A percentile compares a stretch with the other conserved stretches of the same genome.
phyloP scores from a whole-genome alignment of 805 yeast genomes.

The Schwanniomyces sp. region DNA sequence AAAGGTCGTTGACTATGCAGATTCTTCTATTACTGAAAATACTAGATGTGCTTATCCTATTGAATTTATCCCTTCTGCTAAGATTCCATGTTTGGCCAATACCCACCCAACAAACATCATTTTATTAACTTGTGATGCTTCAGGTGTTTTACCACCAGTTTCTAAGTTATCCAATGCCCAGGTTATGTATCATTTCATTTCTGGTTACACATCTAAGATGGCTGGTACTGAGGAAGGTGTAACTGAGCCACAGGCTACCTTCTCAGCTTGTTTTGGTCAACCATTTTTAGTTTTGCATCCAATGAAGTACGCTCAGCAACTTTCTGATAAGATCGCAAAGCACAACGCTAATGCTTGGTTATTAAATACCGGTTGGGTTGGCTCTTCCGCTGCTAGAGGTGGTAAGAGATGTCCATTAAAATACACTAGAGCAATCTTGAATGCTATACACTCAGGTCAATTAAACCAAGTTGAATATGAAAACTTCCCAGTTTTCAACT shows the following conservation, averaged over 20 bases:
- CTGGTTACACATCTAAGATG: constrained; percentile 99
- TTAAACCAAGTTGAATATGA: constrained; percentile 80
- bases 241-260: constrained; percentile 96
- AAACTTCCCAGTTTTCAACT: constrained; percentile 80
- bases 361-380: constrained; percentile 98
- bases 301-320: constrained; percentile 95
- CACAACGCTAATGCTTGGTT: constrained; percentile 95
- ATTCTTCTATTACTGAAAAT: constrained; percentile 86
- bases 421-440: constrained; percentile 95
- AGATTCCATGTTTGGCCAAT: constrained; percentile 90
- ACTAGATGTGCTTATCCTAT: constrained; percentile 99
- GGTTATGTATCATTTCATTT: constrained; percentile 98
- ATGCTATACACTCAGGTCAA: constrained; percentile 90
- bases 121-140: constrained; percentile 93
- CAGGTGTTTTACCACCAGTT: constrained; percentile 97
- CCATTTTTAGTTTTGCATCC: constrained; percentile 98
- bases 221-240: constrained; percentile 99
- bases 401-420: constrained; percentile 98
- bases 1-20: constrained; percentile 83
- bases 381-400: constrained; percentile 86
- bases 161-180: constrained; percentile 91
- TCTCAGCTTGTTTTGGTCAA: constrained; percentile 98
- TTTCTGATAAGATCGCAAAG: constrained; percentile 85
- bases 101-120: constrained; percentile 90
- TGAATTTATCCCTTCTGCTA: constrained; percentile 93